Evolutionary conservation across 2,329 filamentous ascomycete species (phyloP).

Genomic region (Fusarium udum): DNA sequence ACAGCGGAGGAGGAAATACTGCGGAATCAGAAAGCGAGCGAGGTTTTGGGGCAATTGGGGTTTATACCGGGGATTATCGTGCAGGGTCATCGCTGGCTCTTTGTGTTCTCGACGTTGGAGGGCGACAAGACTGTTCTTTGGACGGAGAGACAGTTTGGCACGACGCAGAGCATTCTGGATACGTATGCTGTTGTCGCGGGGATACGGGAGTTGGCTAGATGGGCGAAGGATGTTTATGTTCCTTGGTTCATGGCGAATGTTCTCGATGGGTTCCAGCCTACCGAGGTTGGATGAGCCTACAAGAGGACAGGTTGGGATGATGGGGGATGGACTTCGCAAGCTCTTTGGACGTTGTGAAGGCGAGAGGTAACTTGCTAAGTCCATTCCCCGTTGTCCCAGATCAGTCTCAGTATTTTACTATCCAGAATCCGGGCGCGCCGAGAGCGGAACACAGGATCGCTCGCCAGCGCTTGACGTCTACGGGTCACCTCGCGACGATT

Average conservation of each 20-base stretch:
- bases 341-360: fast-evolving
- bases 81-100: slow-evolving; percentile 31
- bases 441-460: no score
- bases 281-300: neutral
- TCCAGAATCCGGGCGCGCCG: fast-evolving
- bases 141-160: slow-evolving; percentile 30
- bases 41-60: neutral
- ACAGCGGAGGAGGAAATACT: neutral
- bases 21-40: neutral
- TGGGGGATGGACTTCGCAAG: neutral
- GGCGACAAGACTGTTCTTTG: slow-evolving; percentile 22
- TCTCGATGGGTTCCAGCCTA: neutral
- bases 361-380: neutral
- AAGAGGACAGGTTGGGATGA: no score
- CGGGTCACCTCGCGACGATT: fast-evolving
- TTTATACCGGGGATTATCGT: slow-evolving; percentile 37
- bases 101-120: slow-evolving; percentile 34
- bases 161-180: slow-evolving; percentile 22
- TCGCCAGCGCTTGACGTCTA: neutral
- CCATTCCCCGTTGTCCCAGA: fast-evolving
- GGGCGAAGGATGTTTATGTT: slow-evolving; percentile 23
- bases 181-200: slow-evolving; percentile 30
- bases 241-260: slow-evolving; percentile 27
- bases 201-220: slow-evolving; percentile 16
- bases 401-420: neutral